Base-by-base conservation (phyloP, 805 yeast genomes). In the Ascoidea tarda region DNA sequence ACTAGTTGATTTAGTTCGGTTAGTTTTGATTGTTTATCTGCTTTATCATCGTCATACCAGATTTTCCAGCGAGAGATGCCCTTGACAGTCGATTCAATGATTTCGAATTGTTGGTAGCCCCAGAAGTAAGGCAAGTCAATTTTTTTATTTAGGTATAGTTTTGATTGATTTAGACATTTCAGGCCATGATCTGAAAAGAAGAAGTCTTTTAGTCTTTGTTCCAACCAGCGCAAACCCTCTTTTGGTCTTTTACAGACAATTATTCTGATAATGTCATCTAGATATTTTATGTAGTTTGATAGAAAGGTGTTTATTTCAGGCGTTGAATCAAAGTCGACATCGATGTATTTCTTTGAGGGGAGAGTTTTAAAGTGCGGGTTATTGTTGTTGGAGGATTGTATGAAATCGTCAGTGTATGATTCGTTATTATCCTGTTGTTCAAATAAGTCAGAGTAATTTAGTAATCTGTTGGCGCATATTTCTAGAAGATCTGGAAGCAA, bases 61-160 rank as follows among this genome's bases (percentile, higher is more conserved):
- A 88, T 81, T 60, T 87, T 80, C 99, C 99, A 95, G 62, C 99
- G 78, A 10, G 93, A 82, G 31, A 95, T 83, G 45, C 98, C 99
- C 55, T 96, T 77, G 42, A 93, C 78, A 59, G 95, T 84, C 44
- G 96, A 84, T 66, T 91, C 98, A 32, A 89, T 87, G 32, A 89
- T 79, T 62, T 81, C 82, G 55, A 93, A 81, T 63, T 89, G 96
- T 0, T 95, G 78, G 51, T 82, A 76, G 0, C 95, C 93, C 55
- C 80, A 76, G 47, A 84, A 75, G 62, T 78, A 86, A 5, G 96
- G 84, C 54, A 84, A 79, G 1, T 79, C 74, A 51, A 72, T 71
- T 55, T 75, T 84, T 1, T 77, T 77, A 54, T 74, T 74, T 54
- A 76, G 75, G 49, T 75, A 78, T 55, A 87, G 65, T 51, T 74